Base-by-base conservation (phyloP, 768 basidiomycete genomes). In the Kwoniella newhampshirensis region DNA sequence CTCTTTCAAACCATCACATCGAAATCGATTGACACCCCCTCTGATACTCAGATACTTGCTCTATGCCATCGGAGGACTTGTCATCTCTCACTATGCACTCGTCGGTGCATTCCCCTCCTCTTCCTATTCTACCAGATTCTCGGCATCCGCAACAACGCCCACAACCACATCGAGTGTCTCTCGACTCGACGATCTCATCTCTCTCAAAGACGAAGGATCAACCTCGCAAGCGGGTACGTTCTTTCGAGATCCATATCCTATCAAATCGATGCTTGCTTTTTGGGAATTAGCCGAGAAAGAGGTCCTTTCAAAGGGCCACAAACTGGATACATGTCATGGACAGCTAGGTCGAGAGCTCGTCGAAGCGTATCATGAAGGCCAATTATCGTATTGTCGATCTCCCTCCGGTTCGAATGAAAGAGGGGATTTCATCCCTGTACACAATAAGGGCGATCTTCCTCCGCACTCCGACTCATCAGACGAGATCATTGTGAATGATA, bases 241-340 rank as follows among this genome's bases (percentile, higher is more conserved):
- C 49, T 70, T 64, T 40, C 49, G 70, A 9, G 70, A 72, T 51
- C 51, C 60, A 4, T 63, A 49, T 27, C 70, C 70, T 6, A 46
- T 72, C 18, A 48, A 50, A 41, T 42, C 63, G 17, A 64, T 64
- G 36, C 15, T 65, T 11, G 51, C 58, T 0, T 69, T 65, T 25
- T 66, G 60, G 57, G 51, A 67, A 15, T 49, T 67, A 13, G 67
- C 70, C 1, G 63, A 69, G 55, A 45, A 54, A 30, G 67, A 72
- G 36, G 55, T 69, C 12, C 23, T 43, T 20, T 56, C 43, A 8
- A 51, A 59, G 26, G 53, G 54, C 0, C n/a, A n/a, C n/a, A n/a
- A n/a, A 32, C 40, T 64, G 32, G 70, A 69, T 45, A 69, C 70
- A 2, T 72, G 70, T 45, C 40, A 44, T 26, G 70, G 58, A 25